Evolutionary conservation across 1,139 yeast species (phyloP), one percentile per base, ranked within the genome.

Genomic region (Taphrina wiesneri): DNA sequence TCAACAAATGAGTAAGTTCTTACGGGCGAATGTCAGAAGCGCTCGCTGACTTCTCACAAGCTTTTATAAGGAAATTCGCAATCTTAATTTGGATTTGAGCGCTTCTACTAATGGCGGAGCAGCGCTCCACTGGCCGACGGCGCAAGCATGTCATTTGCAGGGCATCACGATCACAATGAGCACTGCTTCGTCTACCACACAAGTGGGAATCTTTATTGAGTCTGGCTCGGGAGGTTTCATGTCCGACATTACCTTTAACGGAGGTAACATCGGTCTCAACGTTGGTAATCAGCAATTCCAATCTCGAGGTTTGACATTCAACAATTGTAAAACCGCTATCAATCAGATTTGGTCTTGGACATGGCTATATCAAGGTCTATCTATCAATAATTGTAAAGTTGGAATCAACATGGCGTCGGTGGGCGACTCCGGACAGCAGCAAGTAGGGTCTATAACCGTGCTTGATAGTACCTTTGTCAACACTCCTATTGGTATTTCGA

Each of bases 261-360:
- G 68, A 9, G 69, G 69, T 13, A 32, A 52, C 13, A 45, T 56
- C 47, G 68, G 68, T 49, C 41, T 67, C 46, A 51, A 62, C 36
- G 67, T 67, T 51, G 67, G 67, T 21, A 67, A 67, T 41, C 69
- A 67, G 67, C 69, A 67, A 52, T 67, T 65, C 49, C 56, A 46
- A 19, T 41, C 67, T 26, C 67, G 67, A 32, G 60, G 53, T 19
- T 6, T 61, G 32, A 65, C 53, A 5, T 65, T 67, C 54, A 61
- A 47, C 36, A 65, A 65, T 46, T 47, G 60, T 39, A 15, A 51
- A 6, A 65, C 68, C 11, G 68, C 64, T 21, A 65, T 67, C 51
- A 25, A 28, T 46, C 46, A 52, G 34, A 23, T 41, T 45, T 65
- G 63, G 68, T 46, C 25, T 51, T 67, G 61, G 69, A 56, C 53